Evolutionary conservation across 73 alveolate species (phyloP).

Genomic region (Stentor roeselii): DNA sequence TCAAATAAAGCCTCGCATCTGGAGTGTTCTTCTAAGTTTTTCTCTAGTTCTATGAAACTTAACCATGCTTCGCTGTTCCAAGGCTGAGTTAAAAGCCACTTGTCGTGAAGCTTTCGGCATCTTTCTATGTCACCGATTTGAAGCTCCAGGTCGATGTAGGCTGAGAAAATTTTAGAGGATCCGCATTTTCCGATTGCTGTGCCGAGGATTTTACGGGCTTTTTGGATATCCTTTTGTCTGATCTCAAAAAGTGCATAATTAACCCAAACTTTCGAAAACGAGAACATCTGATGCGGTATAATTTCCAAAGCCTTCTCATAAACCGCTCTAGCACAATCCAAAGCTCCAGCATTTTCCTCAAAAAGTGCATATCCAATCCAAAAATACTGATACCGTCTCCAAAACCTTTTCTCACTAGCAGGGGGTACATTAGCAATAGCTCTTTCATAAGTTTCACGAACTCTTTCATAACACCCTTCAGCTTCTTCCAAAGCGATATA

Average conservation of each 20-base stretch:
- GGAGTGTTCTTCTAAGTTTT: slow-evolving; percentile 75
- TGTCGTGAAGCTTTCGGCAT: slow-evolving; percentile 77
- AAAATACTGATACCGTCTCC: slow-evolving; percentile 85
- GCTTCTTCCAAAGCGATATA: slow-evolving; percentile 91
- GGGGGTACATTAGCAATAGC: slow-evolving; percentile 90
- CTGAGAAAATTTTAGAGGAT: slow-evolving; percentile 70
- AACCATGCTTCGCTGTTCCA: slow-evolving; percentile 80
- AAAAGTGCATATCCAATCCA: slow-evolving; percentile 96
- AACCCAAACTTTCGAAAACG: slow-evolving; percentile 92
- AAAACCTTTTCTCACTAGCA: slow-evolving; percentile 68
- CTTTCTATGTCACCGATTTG: slow-evolving; percentile 88
- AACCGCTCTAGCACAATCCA: slow-evolving; percentile 72
- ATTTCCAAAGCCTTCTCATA: slow-evolving; percentile 75
- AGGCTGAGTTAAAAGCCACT: slow-evolving; percentile 74
- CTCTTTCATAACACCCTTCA: slow-evolving; percentile 61
- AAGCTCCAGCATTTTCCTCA: slow-evolving; percentile 79
- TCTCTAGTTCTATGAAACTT: slow-evolving; percentile 86
- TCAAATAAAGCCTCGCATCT: slow-evolving; percentile 80
- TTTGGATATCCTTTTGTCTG: slow-evolving; percentile 74
- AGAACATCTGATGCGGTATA: slow-evolving; percentile 86
- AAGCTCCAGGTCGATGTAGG: slow-evolving; percentile 82
- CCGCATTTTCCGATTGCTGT: slow-evolving; percentile 92
- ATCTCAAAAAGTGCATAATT: slow-evolving; percentile 79
- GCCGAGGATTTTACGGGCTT: slow-evolving; percentile 89
- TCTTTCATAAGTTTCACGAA: slow-evolving; percentile 88